A percentile compares a stretch with the other conserved stretches of the same genome.
Conservation (phyloP, 139 green algal species). For the Micractinium conductrix region DNA sequence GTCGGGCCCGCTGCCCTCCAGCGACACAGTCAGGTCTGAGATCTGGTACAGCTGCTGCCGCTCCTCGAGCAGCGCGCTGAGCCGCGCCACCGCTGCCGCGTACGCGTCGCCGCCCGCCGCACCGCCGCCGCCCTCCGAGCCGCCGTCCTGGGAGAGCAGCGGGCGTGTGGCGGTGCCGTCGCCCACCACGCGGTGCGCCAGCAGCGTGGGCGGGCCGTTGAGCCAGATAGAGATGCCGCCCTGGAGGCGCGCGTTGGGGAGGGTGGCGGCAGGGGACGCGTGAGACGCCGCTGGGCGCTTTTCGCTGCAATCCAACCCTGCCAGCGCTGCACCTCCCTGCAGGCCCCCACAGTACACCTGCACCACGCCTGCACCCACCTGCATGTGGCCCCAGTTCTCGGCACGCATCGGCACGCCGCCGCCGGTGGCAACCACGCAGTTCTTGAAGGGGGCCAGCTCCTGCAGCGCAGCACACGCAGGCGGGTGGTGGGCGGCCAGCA, state of each 20-base stretch:
- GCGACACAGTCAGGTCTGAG: constrained; percentile 70
- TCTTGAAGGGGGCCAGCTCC: constrained; percentile 81
- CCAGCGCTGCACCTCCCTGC: too few relatives aligned
- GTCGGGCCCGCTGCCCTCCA: constrained; percentile 54
- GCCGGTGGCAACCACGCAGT: constrained; percentile 85
- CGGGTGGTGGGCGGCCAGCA: background rate
- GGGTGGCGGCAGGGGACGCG: too few relatives aligned
- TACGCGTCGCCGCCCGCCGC: constrained; percentile 26
- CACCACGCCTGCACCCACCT: too few relatives aligned
- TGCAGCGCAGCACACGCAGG: constrained; percentile 37
- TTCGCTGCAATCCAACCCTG: too few relatives aligned
- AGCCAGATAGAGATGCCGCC: constrained; percentile 88
- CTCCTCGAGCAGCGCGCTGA: constrained; percentile 65
- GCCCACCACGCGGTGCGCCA: constrained; percentile 66
- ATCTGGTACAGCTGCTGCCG: constrained; percentile 67
- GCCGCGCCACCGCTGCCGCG: constrained; percentile 35
- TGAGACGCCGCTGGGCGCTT: too few relatives aligned
- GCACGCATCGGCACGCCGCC: constrained; percentile 75
- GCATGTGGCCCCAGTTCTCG: constrained; percentile 93
- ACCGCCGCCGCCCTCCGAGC: constrained; percentile 16
- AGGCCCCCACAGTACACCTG: too few relatives aligned
- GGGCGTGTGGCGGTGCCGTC: constrained; percentile 77
- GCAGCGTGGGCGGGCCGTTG: constrained; percentile 69
- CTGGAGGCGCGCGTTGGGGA: too few relatives aligned
- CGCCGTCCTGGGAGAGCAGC: constrained; percentile 57